Conservation (phyloP, 202 grass and related monocot genomes). For the Digitaria exilis region DNA sequence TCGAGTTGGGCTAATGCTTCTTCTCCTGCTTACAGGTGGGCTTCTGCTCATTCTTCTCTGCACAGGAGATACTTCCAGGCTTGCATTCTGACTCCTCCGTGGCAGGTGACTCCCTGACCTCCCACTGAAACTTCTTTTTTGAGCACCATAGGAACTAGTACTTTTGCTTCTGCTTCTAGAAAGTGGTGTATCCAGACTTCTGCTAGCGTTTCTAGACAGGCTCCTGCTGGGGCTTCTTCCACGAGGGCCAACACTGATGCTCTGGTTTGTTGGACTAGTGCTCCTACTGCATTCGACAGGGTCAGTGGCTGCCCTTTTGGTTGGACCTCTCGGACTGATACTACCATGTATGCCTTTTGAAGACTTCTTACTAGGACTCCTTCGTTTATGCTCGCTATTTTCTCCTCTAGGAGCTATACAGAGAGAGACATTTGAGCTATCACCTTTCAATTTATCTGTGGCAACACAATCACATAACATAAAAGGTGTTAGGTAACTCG, state of each 20-base stretch:
- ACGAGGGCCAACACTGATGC: slow-evolving; percentile 30
- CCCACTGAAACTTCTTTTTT: not conserved
- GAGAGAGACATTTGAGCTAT: slow-evolving; percentile 45
- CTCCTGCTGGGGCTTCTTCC: slow-evolving; percentile 34
- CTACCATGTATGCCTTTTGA: slow-evolving; percentile 60
- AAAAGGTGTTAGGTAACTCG: slow-evolving; percentile 2
- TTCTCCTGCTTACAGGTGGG: slow-evolving; percentile 27
- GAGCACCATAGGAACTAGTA: not conserved
- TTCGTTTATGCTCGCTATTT: slow-evolving; percentile 30
- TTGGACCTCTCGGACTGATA: slow-evolving; percentile 46
- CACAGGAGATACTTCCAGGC: slow-evolving; percentile 6
- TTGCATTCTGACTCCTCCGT: slow-evolving; percentile 9
- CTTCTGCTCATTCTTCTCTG: slow-evolving; percentile 39
- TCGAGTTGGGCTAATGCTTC: slow-evolving; percentile 21
- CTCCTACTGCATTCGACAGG: not conserved
- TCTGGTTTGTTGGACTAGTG: not conserved
- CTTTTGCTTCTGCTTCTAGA: slow-evolving; percentile 21
- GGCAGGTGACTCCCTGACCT: slow-evolving; percentile 19
- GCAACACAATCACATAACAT: not conserved
- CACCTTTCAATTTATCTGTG: slow-evolving; percentile 42
- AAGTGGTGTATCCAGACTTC: slow-evolving; percentile 1
- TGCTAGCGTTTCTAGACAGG: slow-evolving; percentile 4
- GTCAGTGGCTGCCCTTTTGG: slow-evolving; percentile 13
- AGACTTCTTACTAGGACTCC: slow-evolving; percentile 40
- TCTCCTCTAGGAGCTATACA: slow-evolving; percentile 38